These are phyloP conservation scores for Acer saccharum DNA, from an alignment of 345 rosid species.

Conservation along the genomic window DNA sequence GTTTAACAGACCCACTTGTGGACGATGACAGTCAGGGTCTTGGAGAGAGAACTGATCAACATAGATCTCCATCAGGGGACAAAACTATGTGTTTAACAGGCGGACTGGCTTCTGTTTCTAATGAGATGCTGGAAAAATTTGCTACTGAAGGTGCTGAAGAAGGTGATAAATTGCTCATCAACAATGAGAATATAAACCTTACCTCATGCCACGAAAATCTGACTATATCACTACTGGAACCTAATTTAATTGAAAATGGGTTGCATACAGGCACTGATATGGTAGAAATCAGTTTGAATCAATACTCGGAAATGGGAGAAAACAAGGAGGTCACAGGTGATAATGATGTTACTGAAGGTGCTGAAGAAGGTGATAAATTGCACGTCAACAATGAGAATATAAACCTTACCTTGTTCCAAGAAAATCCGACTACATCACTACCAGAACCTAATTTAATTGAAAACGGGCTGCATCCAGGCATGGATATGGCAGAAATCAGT, in stretches of 20 bases:
- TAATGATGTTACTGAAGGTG: slow-evolving; percentile 18
- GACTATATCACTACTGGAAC: slow-evolving; percentile 26
- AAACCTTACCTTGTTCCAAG: slow-evolving; percentile 13
- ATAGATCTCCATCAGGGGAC: slow-evolving; percentile 7
- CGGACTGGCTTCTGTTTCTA: slow-evolving; percentile 21
- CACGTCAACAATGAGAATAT: slow-evolving; percentile 18
- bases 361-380: slow-evolving; percentile 26
- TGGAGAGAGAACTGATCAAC: neutral
- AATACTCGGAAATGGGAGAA: slow-evolving; percentile 24
- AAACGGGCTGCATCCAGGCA: neutral
- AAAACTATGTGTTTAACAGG: slow-evolving; percentile 20
- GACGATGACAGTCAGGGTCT: slow-evolving; percentile 20
- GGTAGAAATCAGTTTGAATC: slow-evolving; percentile 26
- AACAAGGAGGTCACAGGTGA: slow-evolving; percentile 19
- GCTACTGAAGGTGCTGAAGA: slow-evolving; percentile 26
- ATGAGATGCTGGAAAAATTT: slow-evolving; percentile 34
- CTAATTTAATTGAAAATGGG: slow-evolving; percentile 31
- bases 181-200: slow-evolving; percentile 22
- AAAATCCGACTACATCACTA: slow-evolving; percentile 22
- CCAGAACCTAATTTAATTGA: slow-evolving; percentile 25
- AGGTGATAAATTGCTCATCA: slow-evolving; percentile 18
- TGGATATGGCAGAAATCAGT: slow-evolving; percentile 20
- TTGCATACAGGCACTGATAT: slow-evolving; percentile 28
- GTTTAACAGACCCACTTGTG: neutral
- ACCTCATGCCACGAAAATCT: slow-evolving; percentile 17